These are phyloP conservation scores for Aureobasidium sp. DNA, from an alignment of 2,329 filamentous ascomycete species.

Conservation along the genomic window DNA sequence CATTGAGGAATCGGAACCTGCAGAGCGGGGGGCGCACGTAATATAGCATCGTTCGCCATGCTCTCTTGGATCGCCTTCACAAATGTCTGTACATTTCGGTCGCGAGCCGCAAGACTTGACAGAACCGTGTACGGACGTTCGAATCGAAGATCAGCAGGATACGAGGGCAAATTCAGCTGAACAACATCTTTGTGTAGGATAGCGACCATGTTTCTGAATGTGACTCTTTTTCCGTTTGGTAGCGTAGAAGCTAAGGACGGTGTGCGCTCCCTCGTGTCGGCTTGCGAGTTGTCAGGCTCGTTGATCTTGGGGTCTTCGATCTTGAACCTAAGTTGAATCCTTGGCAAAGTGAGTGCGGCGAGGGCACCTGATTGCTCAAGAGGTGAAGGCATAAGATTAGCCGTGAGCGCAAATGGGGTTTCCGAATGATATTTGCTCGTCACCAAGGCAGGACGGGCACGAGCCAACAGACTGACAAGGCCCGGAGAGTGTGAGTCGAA, in stretches of 20 bases:
- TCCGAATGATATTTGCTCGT: background rate
- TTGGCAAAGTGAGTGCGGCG: background rate
- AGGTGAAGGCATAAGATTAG: constrained; percentile 16
- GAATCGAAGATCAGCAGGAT: constrained; percentile 16
- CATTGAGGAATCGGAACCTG: background rate
- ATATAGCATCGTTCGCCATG: background rate
- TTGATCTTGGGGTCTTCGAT: background rate
- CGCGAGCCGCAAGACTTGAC: background rate
- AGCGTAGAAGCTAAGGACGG: background rate
- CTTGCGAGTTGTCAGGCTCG: too few species aligned
- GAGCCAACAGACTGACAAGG: background rate
- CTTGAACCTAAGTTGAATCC: constrained; percentile 7
- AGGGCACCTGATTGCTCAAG: background rate
- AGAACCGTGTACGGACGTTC: background rate
- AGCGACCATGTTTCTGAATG: constrained; percentile 6
- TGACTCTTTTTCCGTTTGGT: background rate
- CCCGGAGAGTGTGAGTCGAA: background rate
- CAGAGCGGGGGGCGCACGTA: constrained; percentile 13
- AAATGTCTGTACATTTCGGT: constrained; percentile 3
- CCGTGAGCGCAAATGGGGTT: background rate
- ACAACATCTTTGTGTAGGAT: background rate
- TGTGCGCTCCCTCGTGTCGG: too few species aligned
- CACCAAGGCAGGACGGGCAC: background rate
- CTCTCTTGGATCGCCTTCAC: constrained; percentile 5
- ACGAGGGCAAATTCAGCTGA: constrained; percentile 9